These are phyloP conservation scores for Ailanthus altissimus DNA, from an alignment of 345 rosid genomes.

Conservation along the genomic window DNA sequence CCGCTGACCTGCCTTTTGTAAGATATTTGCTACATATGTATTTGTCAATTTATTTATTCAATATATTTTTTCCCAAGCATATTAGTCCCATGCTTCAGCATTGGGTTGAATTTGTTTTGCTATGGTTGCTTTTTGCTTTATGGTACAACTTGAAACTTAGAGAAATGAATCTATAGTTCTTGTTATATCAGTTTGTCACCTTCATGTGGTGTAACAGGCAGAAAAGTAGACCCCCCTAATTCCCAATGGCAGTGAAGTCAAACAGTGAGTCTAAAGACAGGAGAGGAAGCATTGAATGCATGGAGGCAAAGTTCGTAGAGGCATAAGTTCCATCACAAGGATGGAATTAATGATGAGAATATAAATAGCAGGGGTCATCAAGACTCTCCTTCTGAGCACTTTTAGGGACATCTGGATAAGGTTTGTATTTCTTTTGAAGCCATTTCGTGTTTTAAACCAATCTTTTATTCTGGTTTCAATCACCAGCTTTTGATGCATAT, in stretches of 20 bases:
- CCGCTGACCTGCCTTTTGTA: conserved; percentile 61
- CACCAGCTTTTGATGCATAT: neutral
- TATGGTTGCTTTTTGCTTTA: neutral
- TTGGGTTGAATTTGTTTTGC: neutral
- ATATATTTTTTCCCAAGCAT: neutral
- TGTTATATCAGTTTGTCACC: neutral
- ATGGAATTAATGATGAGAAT: conserved; percentile 17
- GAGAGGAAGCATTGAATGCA: conserved; percentile 79
- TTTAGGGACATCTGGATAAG: conserved; percentile 74
- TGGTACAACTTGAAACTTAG: neutral
- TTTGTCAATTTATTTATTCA: neutral
- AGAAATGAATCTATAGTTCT: neutral
- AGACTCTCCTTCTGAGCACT: conserved; percentile 62
- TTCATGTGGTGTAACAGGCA: conserved; percentile 33
- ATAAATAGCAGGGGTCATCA: conserved; percentile 66
- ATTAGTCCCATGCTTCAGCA: neutral
- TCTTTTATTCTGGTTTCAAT: neutral
- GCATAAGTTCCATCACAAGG: conserved; percentile 67
- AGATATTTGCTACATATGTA: conserved; percentile 23
- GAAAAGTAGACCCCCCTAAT: conserved; percentile 45
- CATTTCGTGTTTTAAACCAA: neutral
- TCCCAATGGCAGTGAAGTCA: conserved; percentile 55
- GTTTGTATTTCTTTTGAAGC: conserved; percentile 29
- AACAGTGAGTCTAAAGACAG: conserved; percentile 65
- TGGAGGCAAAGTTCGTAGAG: conserved; percentile 71